phyloP scores from a whole-genome alignment of 1,284 basidiomycete genomes.

The Ceratobasidium papillatum region DNA sequence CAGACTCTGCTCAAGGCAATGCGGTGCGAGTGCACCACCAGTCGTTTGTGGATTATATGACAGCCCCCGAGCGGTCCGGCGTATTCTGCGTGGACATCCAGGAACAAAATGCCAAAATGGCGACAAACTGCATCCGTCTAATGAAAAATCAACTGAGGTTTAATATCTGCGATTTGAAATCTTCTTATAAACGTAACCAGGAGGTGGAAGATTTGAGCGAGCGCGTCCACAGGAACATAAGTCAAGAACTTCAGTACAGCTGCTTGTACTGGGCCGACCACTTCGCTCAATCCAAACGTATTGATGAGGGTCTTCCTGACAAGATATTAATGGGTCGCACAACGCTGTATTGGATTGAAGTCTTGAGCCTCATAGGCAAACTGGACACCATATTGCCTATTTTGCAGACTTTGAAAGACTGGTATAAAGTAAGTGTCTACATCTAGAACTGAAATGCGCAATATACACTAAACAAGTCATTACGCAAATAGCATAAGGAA shows the following conservation, averaged over 20 bases:
- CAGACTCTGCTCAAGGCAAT: neutral
- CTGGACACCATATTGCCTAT: neutral
- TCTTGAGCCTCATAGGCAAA: constrained; percentile 7
- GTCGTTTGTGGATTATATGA: constrained; percentile 34
- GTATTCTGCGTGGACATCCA: neutral
- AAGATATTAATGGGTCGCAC: neutral
- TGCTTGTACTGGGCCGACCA: constrained; percentile 25
- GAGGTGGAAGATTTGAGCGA: constrained; percentile 12
- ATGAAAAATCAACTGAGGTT: constrained; percentile 6
- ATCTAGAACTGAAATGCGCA: too few species aligned
- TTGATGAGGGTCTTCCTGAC: neutral
- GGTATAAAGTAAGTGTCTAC: constrained; percentile 24
- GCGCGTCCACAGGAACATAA: neutral
- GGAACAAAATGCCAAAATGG: constrained; percentile 1
- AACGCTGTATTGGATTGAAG: constrained; percentile 36
- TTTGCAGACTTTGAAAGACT: neutral
- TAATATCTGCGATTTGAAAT: constrained; percentile 13
- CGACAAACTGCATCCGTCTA: neutral
- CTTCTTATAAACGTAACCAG: constrained; percentile 4
- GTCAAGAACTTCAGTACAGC: neutral
- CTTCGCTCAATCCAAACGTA: neutral
- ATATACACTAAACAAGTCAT: too few species aligned
- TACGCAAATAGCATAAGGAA: neutral
- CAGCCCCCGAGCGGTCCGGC: neutral
- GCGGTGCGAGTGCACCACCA: constrained; percentile 31